phyloP scores from a whole-genome alignment of 441 rosid genomes.

The Daphne laureola region DNA sequence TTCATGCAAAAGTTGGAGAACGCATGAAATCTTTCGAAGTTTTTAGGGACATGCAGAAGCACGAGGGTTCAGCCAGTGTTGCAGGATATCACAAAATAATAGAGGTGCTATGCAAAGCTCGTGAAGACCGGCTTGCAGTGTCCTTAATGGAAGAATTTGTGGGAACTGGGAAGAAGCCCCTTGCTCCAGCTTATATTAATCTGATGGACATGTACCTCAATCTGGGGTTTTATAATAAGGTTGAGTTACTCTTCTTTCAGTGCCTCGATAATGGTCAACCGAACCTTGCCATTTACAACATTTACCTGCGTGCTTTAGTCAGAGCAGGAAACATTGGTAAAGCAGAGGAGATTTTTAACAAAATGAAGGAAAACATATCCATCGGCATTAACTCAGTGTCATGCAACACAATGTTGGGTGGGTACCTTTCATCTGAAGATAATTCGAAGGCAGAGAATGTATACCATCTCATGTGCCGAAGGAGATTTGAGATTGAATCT shows the following conservation, averaged over 20 bases:
- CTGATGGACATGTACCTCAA: conserved; percentile 48
- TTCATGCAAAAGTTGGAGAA: conserved; percentile 53
- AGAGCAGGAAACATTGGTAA: conserved; percentile 40
- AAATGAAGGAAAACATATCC: conserved; percentile 33
- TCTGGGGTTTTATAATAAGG: conserved; percentile 49
- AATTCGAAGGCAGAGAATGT: conserved; percentile 52
- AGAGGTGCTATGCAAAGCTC: conserved; percentile 52
- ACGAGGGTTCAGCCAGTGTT: conserved; percentile 40
- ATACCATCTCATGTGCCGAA: conserved; percentile 61
- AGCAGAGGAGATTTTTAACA: conserved; percentile 57
- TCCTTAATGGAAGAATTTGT: conserved; percentile 55
- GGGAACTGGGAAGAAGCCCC: conserved; percentile 58
- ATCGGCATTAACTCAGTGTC: conserved; percentile 52
- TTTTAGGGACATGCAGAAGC: conserved; percentile 65
- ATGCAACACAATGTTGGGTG: conserved; percentile 68
- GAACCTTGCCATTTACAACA: conserved; percentile 49
- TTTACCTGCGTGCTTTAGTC: conserved; percentile 71
- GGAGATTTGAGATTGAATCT: conserved; percentile 57
- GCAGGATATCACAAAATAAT: conserved; percentile 73
- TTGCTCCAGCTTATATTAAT: conserved; percentile 49
- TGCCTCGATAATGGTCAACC: conserved; percentile 57
- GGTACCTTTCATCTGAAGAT: conserved; percentile 49
- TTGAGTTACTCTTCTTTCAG: conserved; percentile 45
- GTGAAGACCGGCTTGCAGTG: conserved; percentile 48
- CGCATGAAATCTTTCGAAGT: conserved; percentile 43